A percentile compares a stretch with the other conserved stretches of the same genome.
Conservation (phyloP, 192 early-diverging fungal species). For the Coemansia sp. region DNA sequence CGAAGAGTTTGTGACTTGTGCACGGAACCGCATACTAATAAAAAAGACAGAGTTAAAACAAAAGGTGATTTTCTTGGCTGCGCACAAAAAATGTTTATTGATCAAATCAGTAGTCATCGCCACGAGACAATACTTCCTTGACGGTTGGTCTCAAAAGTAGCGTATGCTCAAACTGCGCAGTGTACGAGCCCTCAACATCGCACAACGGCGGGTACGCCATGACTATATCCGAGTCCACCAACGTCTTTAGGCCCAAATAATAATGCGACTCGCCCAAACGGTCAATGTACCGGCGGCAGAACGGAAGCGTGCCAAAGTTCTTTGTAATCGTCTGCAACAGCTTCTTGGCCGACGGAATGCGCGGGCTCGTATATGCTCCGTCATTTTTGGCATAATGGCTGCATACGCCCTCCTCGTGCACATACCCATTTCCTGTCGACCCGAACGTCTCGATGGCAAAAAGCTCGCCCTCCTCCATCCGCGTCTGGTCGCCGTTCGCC, state of each 20-base stretch:
- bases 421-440: conserved; percentile 87
- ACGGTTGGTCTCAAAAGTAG: conserved; percentile 83
- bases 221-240: conserved; percentile 84
- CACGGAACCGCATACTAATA: conserved; percentile 1
- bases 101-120: conserved; percentile 64
- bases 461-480: conserved; percentile 95
- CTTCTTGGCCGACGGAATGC: conserved; percentile 39
- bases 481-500: conserved; percentile 78
- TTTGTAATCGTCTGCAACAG: conserved; percentile 62
- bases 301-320: conserved; percentile 91
- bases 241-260: conserved; percentile 75
- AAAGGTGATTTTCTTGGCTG: background rate
- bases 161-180: conserved; percentile 97
- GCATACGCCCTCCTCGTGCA: conserved; percentile 86
- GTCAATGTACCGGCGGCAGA: conserved; percentile 95
- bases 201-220: conserved; percentile 84
- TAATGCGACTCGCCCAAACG: conserved; percentile 91
- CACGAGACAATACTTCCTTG: conserved; percentile 81
- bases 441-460: conserved; percentile 99
- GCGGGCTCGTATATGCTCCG: conserved; percentile 32
- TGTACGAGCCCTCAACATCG: conserved; percentile 84
- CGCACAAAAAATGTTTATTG: conserved; percentile 1
- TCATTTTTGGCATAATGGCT: conserved; percentile 81
- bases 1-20: background rate
- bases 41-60: background rate